Evolutionary conservation across 345 rosid species (phyloP), one percentile per base, ranked within the genome.

Genomic region (Acer campestre): DNA sequence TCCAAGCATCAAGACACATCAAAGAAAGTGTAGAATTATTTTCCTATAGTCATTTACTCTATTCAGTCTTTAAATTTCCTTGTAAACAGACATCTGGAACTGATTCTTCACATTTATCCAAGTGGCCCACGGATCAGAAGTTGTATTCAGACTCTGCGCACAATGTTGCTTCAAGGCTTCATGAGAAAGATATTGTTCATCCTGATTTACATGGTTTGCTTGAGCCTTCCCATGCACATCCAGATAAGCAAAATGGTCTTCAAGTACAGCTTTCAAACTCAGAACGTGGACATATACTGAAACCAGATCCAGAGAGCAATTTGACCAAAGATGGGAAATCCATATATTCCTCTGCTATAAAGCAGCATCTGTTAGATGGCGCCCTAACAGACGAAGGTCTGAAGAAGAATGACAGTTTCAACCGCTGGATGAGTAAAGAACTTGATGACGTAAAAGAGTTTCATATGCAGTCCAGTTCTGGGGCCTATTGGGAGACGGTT

Each of bases 401-500:
- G 81, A 91, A 91, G 85, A 96, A 96, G 84, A 85, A 87, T 79
- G 99, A 96, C 78, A 96, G 99, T 79, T 96, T 96, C 86, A 87
- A 84, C 69, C 89, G 94, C 64, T 94, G 99, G 99, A 90, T 92
- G 95, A 91, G 93, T 81, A 94, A 88, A 81, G 98, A 92, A 84
- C 92, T 96, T 74, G 97, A 88, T 80, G 98, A 96, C 82, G 97
- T 92, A 67, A 86, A 85, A 38, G 94, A 89, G 75, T 80, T 90
- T 20, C 87, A 71, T 76, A 70, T 84, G 71, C 90, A 88, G 25
- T 84, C 97, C 63, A 88, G 78, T 84, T 84, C 90, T 11, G 87
- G 83, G 73, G 70, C 90, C 53, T 87, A 86, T 73, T 92, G 97
- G 98, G 92, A 85, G 44, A 80, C 86, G 2, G 90, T 86, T 64